These are phyloP conservation scores for Botrytis fabae DNA, from an alignment of 2,329 filamentous ascomycete genomes.

Conservation along the genomic window DNA sequence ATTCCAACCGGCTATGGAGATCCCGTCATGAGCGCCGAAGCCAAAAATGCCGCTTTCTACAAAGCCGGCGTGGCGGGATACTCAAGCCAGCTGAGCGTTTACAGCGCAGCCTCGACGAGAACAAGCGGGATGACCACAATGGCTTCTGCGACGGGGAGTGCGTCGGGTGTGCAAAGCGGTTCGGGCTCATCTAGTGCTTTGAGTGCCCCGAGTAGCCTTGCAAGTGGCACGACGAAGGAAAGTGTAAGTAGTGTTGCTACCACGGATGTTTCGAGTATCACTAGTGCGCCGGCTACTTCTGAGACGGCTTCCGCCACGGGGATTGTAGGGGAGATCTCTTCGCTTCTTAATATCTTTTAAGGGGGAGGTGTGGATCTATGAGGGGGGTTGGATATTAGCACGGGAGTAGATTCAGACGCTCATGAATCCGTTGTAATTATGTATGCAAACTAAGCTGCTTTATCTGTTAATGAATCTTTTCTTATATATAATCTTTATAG, in stretches of 20 bases:
- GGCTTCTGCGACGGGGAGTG: neutral
- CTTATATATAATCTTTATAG: neutral
- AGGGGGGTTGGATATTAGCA: neutral
- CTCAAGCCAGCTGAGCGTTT: neutral
- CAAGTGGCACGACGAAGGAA: neutral
- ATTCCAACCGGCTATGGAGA: conserved; percentile 15
- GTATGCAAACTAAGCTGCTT: neutral
- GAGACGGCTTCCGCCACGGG: neutral
- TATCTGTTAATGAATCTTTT: neutral
- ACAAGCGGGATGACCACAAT: conserved; percentile 15
- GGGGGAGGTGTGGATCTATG: neutral
- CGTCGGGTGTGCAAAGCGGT: neutral
- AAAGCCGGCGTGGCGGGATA: neutral
- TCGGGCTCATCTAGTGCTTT: neutral
- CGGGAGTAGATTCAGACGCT: neutral
- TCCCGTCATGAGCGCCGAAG: neutral
- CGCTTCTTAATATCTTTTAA: neutral
- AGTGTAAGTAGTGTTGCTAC: neutral
- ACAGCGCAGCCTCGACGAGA: neutral
- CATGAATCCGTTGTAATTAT: neutral
- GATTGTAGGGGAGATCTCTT: neutral
- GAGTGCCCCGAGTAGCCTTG: too few relatives aligned
- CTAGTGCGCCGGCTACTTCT: neutral
- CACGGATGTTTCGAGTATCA: neutral
- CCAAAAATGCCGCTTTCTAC: neutral